Evolutionary conservation across 2,329 filamentous ascomycete genomes (phyloP).

Genomic region (Cytospora mali): DNA sequence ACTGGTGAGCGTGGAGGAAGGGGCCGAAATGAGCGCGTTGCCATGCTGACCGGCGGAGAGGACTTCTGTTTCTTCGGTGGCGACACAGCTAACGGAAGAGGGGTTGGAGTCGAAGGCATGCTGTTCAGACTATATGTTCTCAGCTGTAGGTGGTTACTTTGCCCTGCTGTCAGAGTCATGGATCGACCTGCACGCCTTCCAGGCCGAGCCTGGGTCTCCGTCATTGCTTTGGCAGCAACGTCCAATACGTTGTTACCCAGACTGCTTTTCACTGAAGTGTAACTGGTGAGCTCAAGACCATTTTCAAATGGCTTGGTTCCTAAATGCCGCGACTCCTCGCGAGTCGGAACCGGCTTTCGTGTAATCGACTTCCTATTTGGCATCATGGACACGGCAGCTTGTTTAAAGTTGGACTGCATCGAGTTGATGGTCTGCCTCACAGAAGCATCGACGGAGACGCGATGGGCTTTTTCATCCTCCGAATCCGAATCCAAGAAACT

Average conservation of each 20-base stretch:
- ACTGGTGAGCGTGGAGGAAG: constrained; percentile 42
- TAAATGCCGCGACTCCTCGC: constrained; percentile 19
- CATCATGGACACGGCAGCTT: constrained; percentile 36
- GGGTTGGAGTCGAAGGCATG: constrained; percentile 32
- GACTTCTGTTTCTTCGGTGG: constrained; percentile 38
- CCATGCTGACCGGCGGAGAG: constrained; percentile 47
- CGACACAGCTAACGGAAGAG: constrained; percentile 34
- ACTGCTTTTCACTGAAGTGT: constrained; percentile 31
- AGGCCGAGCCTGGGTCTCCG: constrained; percentile 25
- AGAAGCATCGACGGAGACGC: constrained; percentile 9
- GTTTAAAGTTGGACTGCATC: constrained; percentile 33
- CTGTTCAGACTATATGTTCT: constrained; percentile 27
- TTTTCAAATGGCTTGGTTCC: constrained; percentile 12
- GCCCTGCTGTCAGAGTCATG: constrained; percentile 38
- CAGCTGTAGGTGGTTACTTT: constrained; percentile 33
- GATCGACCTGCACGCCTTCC: constrained; percentile 31
- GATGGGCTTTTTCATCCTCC: constrained; percentile 10
- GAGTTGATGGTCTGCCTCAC: constrained; percentile 34
- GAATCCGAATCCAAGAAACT: constrained; percentile 20
- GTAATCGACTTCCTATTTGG: constrained; percentile 37
- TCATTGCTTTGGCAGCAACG: constrained; percentile 32
- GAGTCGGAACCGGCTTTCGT: constrained; percentile 37
- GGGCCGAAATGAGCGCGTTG: constrained; percentile 41
- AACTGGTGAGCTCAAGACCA: constrained; percentile 31
- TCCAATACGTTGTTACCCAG: constrained; percentile 36